Percentiles rank a stretch among this genome's conserved stretches.
phyloP scores from a whole-genome alignment of 2,329 filamentous ascomycete genomes.

The Xylaria sp. region DNA sequence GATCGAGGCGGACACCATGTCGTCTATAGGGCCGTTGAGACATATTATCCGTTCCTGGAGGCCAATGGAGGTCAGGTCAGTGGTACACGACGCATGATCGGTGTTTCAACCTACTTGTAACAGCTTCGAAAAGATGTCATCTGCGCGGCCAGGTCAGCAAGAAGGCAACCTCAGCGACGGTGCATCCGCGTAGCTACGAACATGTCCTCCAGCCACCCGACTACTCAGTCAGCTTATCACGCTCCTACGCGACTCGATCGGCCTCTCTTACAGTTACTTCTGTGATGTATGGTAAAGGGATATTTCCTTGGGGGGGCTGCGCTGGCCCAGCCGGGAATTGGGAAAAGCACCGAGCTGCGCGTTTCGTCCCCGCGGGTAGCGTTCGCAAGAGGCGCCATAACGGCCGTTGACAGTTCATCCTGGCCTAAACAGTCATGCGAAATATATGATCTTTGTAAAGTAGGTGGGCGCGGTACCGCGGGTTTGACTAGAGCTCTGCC shows the following conservation, averaged over 20 bases:
- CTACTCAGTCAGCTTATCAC: slow-evolving; percentile 48
- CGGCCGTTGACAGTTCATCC: slow-evolving; percentile 43
- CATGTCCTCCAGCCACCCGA: slow-evolving; percentile 78
- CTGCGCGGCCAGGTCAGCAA: slow-evolving; percentile 46
- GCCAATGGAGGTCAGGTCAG: slow-evolving; percentile 6
- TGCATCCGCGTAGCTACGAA: slow-evolving; percentile 47
- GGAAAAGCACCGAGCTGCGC: slow-evolving; percentile 46
- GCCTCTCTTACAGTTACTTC: slow-evolving; percentile 50
- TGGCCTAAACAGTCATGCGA: background rate
- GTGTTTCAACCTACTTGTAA: slow-evolving; percentile 60
- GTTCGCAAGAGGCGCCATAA: slow-evolving; percentile 41
- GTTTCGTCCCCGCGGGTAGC: slow-evolving; percentile 32
- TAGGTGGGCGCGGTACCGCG: too few relatives aligned
- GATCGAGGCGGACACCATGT: slow-evolving; percentile 87
- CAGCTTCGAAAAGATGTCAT: slow-evolving; percentile 81
- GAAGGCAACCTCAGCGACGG: background rate
- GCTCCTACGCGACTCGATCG: slow-evolving; percentile 1
- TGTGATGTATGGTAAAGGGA: slow-evolving; percentile 64
- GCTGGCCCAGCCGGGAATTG: slow-evolving; percentile 42
- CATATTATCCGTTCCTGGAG: slow-evolving; percentile 88
- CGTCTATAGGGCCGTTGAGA: slow-evolving; percentile 88
- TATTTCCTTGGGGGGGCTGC: slow-evolving; percentile 38
- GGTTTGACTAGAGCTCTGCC: too few relatives aligned
- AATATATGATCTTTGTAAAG: background rate
- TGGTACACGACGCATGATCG: slow-evolving; percentile 15